phyloP scores from a whole-genome alignment of 1,284 basidiomycete species.

The Ceratobasidium sp. region DNA sequence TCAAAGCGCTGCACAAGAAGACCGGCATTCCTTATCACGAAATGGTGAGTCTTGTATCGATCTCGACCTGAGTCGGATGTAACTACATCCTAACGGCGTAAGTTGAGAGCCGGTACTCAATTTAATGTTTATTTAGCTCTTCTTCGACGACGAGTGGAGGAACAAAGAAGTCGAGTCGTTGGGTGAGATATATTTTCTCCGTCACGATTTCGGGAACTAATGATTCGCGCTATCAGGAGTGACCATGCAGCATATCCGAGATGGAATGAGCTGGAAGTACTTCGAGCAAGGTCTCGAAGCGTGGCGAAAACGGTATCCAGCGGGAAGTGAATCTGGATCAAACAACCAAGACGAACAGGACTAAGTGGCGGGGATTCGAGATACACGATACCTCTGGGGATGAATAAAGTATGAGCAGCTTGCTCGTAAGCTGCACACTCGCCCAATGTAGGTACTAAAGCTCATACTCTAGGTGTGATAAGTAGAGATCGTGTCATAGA shows the following conservation, averaged over 20 bases:
- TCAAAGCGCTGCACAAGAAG: constrained; percentile 78
- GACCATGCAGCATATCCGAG: constrained; percentile 72
- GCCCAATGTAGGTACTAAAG: too few relatives aligned
- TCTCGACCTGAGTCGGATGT: too few relatives aligned
- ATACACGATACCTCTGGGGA: background rate
- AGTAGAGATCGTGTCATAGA: too few relatives aligned
- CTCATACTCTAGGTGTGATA: too few relatives aligned
- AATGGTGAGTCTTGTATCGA: constrained; percentile 68
- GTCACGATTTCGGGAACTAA: constrained; percentile 34
- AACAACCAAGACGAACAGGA: background rate
- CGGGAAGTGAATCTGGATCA: constrained; percentile 52
- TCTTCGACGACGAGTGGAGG: constrained; percentile 85
- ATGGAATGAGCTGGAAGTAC: constrained; percentile 66
- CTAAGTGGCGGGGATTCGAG: background rate
- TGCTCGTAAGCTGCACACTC: too few relatives aligned
- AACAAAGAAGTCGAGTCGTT: constrained; percentile 82
- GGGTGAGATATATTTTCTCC: constrained; percentile 60
- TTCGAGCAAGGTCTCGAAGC: constrained; percentile 73
- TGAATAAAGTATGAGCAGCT: too few relatives aligned
- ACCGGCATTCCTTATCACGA: constrained; percentile 86
- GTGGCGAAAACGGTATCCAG: constrained; percentile 68
- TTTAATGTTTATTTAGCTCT: constrained; percentile 65
- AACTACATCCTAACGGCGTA: background rate
- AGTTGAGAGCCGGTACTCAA: background rate
- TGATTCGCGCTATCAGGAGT: constrained; percentile 65